Conservation (phyloP, 192 early-diverging fungal species). For the Coemansia sp. region DNA sequence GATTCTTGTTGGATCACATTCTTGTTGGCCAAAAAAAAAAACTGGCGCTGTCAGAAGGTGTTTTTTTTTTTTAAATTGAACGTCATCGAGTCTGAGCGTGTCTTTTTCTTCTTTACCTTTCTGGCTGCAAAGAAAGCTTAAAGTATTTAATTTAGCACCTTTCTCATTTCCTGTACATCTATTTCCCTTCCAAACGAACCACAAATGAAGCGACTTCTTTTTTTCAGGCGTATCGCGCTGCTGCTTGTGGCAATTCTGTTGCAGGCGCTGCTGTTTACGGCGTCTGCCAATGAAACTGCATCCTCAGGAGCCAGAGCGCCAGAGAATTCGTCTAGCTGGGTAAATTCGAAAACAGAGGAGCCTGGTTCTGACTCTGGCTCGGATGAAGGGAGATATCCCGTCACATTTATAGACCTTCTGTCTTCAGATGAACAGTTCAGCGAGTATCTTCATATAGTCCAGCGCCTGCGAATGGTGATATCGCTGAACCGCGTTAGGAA, state of each 20-base stretch:
- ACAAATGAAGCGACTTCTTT: slow-evolving; percentile 7
- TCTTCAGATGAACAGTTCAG: slow-evolving; percentile 56
- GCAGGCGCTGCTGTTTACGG: not conserved
- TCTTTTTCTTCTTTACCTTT: not conserved
- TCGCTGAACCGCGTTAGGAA: slow-evolving; percentile 57
- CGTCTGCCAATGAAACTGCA: not conserved
- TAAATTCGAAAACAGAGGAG: not conserved
- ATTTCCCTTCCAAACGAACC: not conserved
- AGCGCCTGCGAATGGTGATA: slow-evolving; percentile 58
- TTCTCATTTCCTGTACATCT: not conserved
- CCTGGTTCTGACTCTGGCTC: not conserved
- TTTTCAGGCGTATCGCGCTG: not conserved
- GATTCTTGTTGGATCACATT: too few species aligned
- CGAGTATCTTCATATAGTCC: slow-evolving; percentile 56
- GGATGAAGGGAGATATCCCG: slow-evolving; percentile 1
- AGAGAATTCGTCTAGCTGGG: not conserved
- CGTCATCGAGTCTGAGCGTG: not conserved
- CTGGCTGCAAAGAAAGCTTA: not conserved
- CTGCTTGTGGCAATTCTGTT: not conserved
- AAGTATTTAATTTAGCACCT: not conserved
- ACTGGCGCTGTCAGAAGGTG: too few species aligned
- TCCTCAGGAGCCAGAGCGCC: not conserved
- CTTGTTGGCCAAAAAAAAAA: too few species aligned
- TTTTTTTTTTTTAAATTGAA: not conserved
- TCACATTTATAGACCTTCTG: slow-evolving; percentile 60